Evolutionary conservation across 495 filamentous ascomycete genomes (phyloP).

Genomic region (Lasiosphaeris hirsuta): DNA sequence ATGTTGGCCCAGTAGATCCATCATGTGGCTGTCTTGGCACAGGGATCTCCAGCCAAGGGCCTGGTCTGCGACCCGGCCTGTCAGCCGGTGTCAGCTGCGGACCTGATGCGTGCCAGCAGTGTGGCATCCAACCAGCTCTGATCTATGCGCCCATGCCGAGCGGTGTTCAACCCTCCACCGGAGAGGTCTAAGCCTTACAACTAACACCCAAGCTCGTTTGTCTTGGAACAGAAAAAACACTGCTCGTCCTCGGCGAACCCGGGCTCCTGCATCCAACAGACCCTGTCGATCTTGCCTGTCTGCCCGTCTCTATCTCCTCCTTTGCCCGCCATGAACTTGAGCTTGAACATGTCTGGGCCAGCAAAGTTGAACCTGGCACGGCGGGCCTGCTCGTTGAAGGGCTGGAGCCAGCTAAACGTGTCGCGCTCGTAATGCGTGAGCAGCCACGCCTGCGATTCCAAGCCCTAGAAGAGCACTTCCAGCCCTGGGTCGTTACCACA

Average conservation of each 20-base stretch:
- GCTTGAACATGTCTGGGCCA: not conserved
- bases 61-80: too few relatives aligned
- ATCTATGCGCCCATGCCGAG: too few relatives aligned
- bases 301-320: not conserved
- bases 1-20: too few relatives aligned
- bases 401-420: constrained; percentile 6
- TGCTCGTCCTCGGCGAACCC: not conserved
- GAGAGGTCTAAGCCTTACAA: too few relatives aligned
- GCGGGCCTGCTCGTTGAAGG: constrained; percentile 1
- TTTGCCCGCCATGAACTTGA: not conserved
- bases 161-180: too few relatives aligned
- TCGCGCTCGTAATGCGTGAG: constrained; percentile 3
- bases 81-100: too few relatives aligned
- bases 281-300: constrained; percentile 1
- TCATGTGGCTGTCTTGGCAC: too few relatives aligned
- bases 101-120: too few relatives aligned
- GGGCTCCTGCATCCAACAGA: constrained; percentile 3
- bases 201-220: too few relatives aligned
- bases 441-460: constrained; percentile 5
- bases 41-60: too few relatives aligned
- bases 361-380: not conserved
- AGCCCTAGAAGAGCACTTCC: constrained; percentile 9
- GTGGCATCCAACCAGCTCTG: too few relatives aligned
- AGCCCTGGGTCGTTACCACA: too few relatives aligned
- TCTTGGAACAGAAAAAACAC: not conserved